These are phyloP conservation scores for Detonula confervacea DNA, from an alignment of 352 stramenopile species.

Conservation along the genomic window DNA sequence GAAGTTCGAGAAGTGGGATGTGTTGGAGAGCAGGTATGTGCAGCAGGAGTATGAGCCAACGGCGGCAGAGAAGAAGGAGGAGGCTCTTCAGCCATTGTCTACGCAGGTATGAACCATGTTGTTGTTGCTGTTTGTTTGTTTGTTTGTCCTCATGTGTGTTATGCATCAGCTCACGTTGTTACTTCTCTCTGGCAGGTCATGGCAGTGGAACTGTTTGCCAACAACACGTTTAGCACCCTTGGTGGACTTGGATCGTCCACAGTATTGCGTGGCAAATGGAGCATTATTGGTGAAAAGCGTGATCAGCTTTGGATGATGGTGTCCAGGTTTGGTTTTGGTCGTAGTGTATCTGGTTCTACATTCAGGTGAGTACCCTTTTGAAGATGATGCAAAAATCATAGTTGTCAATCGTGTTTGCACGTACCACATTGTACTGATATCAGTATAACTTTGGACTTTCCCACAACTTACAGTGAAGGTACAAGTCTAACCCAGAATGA, in stretches of 20 bases:
- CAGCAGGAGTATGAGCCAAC: slow-evolving; percentile 35
- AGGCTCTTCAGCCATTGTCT: slow-evolving; percentile 43
- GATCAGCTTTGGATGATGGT: slow-evolving; percentile 84
- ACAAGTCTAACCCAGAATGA: slow-evolving; percentile 68
- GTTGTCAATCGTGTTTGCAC: neutral
- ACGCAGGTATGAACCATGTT: slow-evolving; percentile 34
- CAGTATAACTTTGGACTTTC: neutral
- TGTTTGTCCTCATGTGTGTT: neutral
- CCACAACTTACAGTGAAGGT: slow-evolving; percentile 57
- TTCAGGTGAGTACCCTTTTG: slow-evolving; percentile 55
- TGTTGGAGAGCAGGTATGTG: slow-evolving; percentile 65
- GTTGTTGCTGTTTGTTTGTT: too few species aligned
- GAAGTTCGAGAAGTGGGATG: slow-evolving; percentile 65
- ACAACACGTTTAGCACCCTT: slow-evolving; percentile 79
- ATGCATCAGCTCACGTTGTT: neutral
- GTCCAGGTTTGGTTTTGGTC: slow-evolving; percentile 77
- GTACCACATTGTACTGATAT: neutral
- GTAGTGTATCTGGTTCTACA: slow-evolving; percentile 69
- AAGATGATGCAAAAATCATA: neutral
- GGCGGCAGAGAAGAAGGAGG: slow-evolving; percentile 28
- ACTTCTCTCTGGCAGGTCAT: slow-evolving; percentile 44
- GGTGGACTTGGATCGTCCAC: slow-evolving; percentile 65
- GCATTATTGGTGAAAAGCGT: slow-evolving; percentile 66
- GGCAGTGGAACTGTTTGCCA: slow-evolving; percentile 72
- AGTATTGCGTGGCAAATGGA: slow-evolving; percentile 76